phyloP scores from a whole-genome alignment of 2,329 filamentous ascomycete species.

The Teratosphaeria gauchensis region DNA sequence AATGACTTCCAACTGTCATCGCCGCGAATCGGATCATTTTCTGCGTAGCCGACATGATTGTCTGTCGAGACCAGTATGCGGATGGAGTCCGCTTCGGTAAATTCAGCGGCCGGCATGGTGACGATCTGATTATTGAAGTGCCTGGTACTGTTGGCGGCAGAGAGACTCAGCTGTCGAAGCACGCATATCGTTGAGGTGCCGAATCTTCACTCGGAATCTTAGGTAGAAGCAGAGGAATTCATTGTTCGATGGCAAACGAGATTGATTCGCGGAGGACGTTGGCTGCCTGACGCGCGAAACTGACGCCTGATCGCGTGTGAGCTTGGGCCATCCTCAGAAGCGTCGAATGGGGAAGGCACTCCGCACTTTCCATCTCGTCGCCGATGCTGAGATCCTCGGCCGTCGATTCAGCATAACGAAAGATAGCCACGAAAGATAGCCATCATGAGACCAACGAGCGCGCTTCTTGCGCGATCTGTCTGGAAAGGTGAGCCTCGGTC shows the following conservation, averaged over 20 bases:
- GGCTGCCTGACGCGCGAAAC: background rate
- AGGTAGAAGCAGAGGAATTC: background rate
- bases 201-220: background rate
- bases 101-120: background rate
- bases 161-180: slow-evolving; percentile 7
- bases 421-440: background rate
- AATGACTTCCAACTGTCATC: slow-evolving; percentile 96
- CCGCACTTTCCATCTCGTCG: background rate
- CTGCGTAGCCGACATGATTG: slow-evolving; percentile 94
- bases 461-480: slow-evolving; percentile 56
- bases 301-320: background rate
- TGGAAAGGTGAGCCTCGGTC: slow-evolving; percentile 62
- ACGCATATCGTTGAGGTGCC: slow-evolving; percentile 8
- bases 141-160: background rate
- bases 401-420: background rate
- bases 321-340: background rate
- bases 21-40: slow-evolving; percentile 86
- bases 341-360: background rate
- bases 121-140: background rate
- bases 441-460: slow-evolving; percentile 20
- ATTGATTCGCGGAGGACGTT: background rate
- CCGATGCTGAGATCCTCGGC: background rate
- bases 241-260: background rate
- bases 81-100: slow-evolving; percentile 65
- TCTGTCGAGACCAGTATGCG: slow-evolving; percentile 90